A percentile compares a stretch with the other conserved stretches of the same genome.
These are phyloP conservation scores for Geotrichum aggregatum DNA, from an alignment of 1,139 yeast species.

Conservation along the genomic window DNA sequence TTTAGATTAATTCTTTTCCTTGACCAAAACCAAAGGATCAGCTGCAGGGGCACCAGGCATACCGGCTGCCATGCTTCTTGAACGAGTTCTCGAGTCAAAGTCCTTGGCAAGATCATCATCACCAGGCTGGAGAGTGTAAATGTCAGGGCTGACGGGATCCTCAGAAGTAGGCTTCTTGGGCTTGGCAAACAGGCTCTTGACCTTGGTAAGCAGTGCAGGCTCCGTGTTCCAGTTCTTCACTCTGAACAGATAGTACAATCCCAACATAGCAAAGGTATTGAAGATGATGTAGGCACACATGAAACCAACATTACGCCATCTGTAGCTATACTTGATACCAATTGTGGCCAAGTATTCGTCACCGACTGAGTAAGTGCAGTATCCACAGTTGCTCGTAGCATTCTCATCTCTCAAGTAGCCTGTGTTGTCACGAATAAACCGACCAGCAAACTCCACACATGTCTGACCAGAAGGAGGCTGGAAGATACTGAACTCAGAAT, in stretches of 20 bases:
- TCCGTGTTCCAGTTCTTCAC: slow-evolving; percentile 18
- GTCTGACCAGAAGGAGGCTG: slow-evolving; percentile 59
- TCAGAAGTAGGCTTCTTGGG: slow-evolving; percentile 10
- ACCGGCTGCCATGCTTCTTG: neutral
- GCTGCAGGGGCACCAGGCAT: neutral
- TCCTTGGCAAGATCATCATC: slow-evolving; percentile 8
- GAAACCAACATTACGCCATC: slow-evolving; percentile 59
- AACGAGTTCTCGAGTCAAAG: slow-evolving; percentile 1
- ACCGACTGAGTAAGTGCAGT: slow-evolving; percentile 52
- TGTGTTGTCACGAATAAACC: slow-evolving; percentile 36
- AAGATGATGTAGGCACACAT: slow-evolving; percentile 47
- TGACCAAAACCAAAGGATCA: neutral
- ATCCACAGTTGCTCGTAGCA: slow-evolving; percentile 52
- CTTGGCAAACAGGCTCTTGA: slow-evolving; percentile 11
- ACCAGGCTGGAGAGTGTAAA: slow-evolving; percentile 13
- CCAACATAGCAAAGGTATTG: slow-evolving; percentile 45
- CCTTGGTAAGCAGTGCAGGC: slow-evolving; percentile 2
- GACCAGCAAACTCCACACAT: slow-evolving; percentile 50
- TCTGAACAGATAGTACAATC: slow-evolving; percentile 37
- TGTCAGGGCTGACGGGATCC: slow-evolving; percentile 3
- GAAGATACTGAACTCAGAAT: slow-evolving; percentile 49
- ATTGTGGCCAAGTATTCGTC: slow-evolving; percentile 49
- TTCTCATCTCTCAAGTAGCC: slow-evolving; percentile 56
- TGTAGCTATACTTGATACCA: slow-evolving; percentile 45
- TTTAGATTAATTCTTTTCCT: too few species aligned